Evolutionary conservation across 73 alveolate species (phyloP).

Genomic region (Symbiodinium natans): DNA sequence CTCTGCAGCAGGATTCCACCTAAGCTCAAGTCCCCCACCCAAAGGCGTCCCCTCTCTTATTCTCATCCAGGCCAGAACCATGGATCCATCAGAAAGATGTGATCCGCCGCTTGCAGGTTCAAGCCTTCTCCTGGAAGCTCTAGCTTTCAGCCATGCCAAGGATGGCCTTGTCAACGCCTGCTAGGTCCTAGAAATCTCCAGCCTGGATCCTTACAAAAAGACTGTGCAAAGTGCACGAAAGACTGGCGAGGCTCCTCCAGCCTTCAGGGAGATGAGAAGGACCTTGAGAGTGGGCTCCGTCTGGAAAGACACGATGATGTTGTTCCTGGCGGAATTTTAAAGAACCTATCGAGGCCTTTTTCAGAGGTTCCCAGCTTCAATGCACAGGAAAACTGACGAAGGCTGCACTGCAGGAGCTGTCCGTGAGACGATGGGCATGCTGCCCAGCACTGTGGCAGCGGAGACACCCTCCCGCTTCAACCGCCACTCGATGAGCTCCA

Average conservation of each 20-base stretch:
- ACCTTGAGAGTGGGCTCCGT: slow-evolving; percentile 96
- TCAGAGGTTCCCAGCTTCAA: not conserved
- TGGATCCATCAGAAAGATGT: slow-evolving; percentile 93
- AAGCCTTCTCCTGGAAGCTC: slow-evolving; percentile 53
- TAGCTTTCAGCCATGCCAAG: not conserved
- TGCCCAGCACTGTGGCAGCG: slow-evolving; percentile 78
- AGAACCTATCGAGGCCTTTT: no score
- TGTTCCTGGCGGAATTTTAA: slow-evolving; percentile 62
- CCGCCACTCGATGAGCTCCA: slow-evolving; percentile 93
- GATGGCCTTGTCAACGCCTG: not conserved
- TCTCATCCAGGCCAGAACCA: slow-evolving; percentile 11
- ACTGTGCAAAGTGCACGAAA: not conserved
- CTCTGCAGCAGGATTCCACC: slow-evolving; percentile 99
- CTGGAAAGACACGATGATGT: slow-evolving; percentile 82
- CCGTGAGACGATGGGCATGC: slow-evolving; percentile 82
- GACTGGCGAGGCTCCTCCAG: slow-evolving; percentile 66
- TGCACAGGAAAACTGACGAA: not conserved
- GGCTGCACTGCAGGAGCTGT: not conserved
- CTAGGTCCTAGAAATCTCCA: not conserved
- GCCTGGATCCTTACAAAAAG: not conserved
- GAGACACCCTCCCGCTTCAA: slow-evolving; percentile 73
- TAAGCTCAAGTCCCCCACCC: no score
- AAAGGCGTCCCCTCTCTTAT: not conserved
- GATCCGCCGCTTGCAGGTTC: slow-evolving; percentile 92
- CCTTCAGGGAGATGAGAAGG: slow-evolving; percentile 88